Evolutionary conservation across 371 early-diverging fungal species (phyloP), one percentile per base, ranked within the genome.

Genomic region (Mortierella sp.): DNA sequence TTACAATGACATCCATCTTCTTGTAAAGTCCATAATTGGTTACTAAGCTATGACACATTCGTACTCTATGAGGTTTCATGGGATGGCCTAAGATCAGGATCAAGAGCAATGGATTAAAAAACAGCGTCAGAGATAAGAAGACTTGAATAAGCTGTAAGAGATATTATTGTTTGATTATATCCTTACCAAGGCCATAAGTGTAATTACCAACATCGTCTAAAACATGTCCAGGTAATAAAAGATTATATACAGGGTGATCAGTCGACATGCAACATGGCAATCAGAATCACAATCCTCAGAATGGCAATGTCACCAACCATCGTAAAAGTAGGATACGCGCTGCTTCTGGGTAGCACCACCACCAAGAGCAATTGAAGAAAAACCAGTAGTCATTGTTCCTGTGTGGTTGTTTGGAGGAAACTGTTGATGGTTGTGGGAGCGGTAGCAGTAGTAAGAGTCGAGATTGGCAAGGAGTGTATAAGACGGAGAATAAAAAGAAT

Each of bases 61-160:
- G 95, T 84, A 99, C 95, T 70, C 99, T 92, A 63, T 98, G 97
- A 13, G 99, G 99, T 82, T 99, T 99, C 99, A 99, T 99, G 6
- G 99, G 99, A 79, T 99, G 99, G n/a, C 93, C 94, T 28, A 28
- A 41, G 50, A 50, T 50, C 50, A 19, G 50, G 50, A 28, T 28
- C 28, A 28, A 28, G 28, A 28, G 28, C 10, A 55, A 41, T 28
- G n/a, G n/a, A 45, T 36, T 13, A 24, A 10, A 10, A 21, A 21
- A 33, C 15, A 21, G 36, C n/a, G 28, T 28, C 28, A 28, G 28
- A 28, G 28, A 28, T 28, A 28, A 28, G 28, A 28, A 28, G 28
- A 28, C 28, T 2, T 28, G 28, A 28, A 28, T 28, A 28, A 28
- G 28, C 28, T 28, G 28, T 28, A 28, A 28, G 7, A 53, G 28